A percentile compares a stretch with the other conserved stretches of the same genome.
These are phyloP conservation scores for Aristolochia contorta DNA, from an alignment of 164 flowering plant species.

Conservation along the genomic window DNA sequence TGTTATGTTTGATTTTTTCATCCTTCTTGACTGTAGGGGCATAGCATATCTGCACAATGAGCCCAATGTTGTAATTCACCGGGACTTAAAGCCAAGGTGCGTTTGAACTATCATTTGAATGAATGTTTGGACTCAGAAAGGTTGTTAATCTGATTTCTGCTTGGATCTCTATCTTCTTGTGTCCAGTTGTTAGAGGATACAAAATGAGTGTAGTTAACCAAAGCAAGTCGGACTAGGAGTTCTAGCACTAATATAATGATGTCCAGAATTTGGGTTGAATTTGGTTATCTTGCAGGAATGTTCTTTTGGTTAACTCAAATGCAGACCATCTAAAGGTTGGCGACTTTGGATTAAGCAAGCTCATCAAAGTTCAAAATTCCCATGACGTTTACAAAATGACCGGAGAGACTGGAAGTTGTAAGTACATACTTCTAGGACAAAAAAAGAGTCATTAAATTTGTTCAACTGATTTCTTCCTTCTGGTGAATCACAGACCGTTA, in stretches of 20 bases:
- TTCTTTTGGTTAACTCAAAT: constrained; percentile 84
- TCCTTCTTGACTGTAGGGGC: constrained; percentile 44
- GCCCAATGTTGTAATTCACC: constrained; percentile 90
- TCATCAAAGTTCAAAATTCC: constrained; percentile 82
- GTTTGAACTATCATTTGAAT: constrained; percentile 7
- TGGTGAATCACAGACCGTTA: constrained; percentile 57
- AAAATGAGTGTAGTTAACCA: too few species aligned
- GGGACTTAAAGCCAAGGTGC: constrained; percentile 97
- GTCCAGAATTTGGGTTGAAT: not conserved
- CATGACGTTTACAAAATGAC: constrained; percentile 99
- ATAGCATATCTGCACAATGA: constrained; percentile 98
- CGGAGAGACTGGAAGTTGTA: constrained; percentile 99
- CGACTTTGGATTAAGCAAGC: constrained; percentile 98
- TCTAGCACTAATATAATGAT: too few species aligned
- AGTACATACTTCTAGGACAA: constrained; percentile 19
- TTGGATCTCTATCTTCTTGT: too few species aligned
- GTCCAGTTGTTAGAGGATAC: too few species aligned
- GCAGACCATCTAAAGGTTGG: constrained; percentile 99
- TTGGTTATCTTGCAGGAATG: constrained; percentile 53
- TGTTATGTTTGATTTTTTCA: not conserved
- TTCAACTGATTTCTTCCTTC: constrained; percentile 7
- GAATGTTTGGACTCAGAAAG: not conserved
- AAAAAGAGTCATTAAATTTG: not conserved
- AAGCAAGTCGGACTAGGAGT: too few species aligned
- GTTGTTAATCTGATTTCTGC: too few species aligned